Conservation (phyloP, 2,329 filamentous ascomycete species). For the Calonectria naviculata region DNA sequence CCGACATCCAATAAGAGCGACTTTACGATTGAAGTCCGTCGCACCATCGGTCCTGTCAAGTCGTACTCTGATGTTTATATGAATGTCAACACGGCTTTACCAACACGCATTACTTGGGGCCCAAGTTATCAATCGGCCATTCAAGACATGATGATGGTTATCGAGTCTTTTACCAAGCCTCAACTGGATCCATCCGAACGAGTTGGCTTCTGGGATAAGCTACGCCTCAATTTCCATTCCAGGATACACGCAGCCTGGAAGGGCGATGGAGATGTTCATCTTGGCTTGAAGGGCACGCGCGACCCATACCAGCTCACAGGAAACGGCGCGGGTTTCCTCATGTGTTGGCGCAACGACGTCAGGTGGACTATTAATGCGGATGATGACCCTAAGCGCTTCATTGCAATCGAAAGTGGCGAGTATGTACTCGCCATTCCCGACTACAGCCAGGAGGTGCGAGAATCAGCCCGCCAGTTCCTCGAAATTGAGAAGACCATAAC, state of each 20-base stretch:
- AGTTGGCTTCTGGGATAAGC: slow-evolving; percentile 99
- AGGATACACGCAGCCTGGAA: slow-evolving; percentile 91
- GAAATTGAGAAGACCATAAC: slow-evolving; percentile 70
- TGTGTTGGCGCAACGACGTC: slow-evolving; percentile 98
- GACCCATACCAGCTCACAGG: slow-evolving; percentile 96
- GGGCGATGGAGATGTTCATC: slow-evolving; percentile 93
- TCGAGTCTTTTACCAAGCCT: slow-evolving; percentile 97
- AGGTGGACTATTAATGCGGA: slow-evolving; percentile 86
- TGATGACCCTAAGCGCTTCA: slow-evolving; percentile 90
- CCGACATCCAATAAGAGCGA: slow-evolving; percentile 69
- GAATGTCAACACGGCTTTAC: slow-evolving; percentile 91
- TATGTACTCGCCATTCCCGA: slow-evolving; percentile 96
- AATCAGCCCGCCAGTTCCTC: slow-evolving; percentile 62
- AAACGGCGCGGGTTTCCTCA: slow-evolving; percentile 92
- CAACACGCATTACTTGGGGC: slow-evolving; percentile 96
- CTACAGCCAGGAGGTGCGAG: slow-evolving; percentile 87
- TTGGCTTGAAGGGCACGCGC: slow-evolving; percentile 89
- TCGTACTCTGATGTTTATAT: slow-evolving; percentile 93
- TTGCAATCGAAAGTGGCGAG: slow-evolving; percentile 95
- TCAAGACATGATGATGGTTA: slow-evolving; percentile 99
- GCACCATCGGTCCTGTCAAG: slow-evolving; percentile 95
- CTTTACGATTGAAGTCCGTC: slow-evolving; percentile 86
- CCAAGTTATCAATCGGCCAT: slow-evolving; percentile 98
- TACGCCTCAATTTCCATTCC: slow-evolving; percentile 93
- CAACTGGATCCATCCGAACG: slow-evolving; percentile 93